Evolutionary conservation across 805 yeast genomes (phyloP).

Genomic region (Ogataea allantospora): DNA sequence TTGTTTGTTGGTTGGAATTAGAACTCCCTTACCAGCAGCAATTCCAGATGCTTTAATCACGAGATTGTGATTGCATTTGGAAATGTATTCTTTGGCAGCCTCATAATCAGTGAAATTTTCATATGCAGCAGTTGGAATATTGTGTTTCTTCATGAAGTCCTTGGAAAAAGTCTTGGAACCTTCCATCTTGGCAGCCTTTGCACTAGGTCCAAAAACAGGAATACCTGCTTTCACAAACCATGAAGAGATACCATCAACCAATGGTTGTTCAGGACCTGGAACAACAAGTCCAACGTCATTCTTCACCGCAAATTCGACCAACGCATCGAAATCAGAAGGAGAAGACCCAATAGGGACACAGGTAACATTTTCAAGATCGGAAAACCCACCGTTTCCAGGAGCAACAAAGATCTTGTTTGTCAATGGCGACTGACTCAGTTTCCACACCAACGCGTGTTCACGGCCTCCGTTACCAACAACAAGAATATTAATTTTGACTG

Average conservation of each 20-base stretch:
- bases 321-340: constrained; percentile 62
- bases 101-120: constrained; percentile 76
- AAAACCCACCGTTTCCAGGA: constrained; percentile 97
- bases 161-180: constrained; percentile 96
- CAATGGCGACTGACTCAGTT: constrained; percentile 70
- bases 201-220: constrained; percentile 96
- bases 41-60: constrained; percentile 97
- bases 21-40: constrained; percentile 98
- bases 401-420: constrained; percentile 82
- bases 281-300: constrained; percentile 70
- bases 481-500: constrained; percentile 52
- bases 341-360: constrained; percentile 69
- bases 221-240: constrained; percentile 79
- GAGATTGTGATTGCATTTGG: constrained; percentile 63
- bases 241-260: constrained; percentile 87
- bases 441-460: constrained; percentile 97
- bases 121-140: constrained; percentile 92
- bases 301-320: constrained; percentile 72
- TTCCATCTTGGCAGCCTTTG: constrained; percentile 88
- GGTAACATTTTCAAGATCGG: constrained; percentile 52
- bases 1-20: constrained; percentile 79
- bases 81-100: constrained; percentile 70
- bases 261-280: constrained; percentile 99
- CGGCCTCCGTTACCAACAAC: constrained; percentile 98
- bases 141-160: constrained; percentile 87